Conservation (phyloP, 2,329 filamentous ascomycete species). For the Fusarium nisikadoi region DNA sequence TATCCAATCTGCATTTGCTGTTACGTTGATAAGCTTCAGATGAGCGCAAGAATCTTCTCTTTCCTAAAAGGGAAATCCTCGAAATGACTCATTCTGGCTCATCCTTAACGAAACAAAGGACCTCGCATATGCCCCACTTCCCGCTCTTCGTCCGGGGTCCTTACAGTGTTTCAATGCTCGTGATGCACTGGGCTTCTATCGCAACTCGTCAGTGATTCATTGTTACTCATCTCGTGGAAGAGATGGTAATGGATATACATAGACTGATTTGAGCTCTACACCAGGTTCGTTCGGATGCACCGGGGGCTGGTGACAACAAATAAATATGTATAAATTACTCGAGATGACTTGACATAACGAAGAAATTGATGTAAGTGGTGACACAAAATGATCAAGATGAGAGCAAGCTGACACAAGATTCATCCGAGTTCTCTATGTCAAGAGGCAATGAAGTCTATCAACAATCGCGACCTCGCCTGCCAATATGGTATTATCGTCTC, state of each 20-base stretch:
- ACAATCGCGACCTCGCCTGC: slow-evolving; percentile 39
- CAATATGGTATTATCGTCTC: slow-evolving; percentile 29
- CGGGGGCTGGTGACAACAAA: not conserved
- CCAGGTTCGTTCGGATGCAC: not conserved
- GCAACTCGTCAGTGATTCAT: slow-evolving; percentile 42
- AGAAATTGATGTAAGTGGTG: not conserved
- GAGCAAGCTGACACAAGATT: not conserved
- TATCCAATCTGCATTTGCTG: not conserved
- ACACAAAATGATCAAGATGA: not conserved
- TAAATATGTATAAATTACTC: not conserved
- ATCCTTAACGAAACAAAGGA: slow-evolving; percentile 28
- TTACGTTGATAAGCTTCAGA: not conserved
- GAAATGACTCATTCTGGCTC: slow-evolving; percentile 51
- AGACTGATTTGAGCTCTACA: not conserved
- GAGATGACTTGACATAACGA: not conserved
- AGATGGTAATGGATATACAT: not conserved
- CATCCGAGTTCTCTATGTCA: slow-evolving; percentile 10
- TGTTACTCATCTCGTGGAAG: slow-evolving; percentile 28
- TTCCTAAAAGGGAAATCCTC: slow-evolving; percentile 30
- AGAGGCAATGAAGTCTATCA: slow-evolving; percentile 45
- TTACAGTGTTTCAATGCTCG: slow-evolving; percentile 4
- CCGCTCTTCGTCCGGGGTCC: not conserved
- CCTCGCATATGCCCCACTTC: slow-evolving; percentile 7
- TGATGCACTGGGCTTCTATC: slow-evolving; percentile 24
- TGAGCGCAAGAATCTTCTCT: too few species aligned